phyloP scores from a whole-genome alignment of 768 basidiomycete genomes.

The Hydnomerulius pinastri region DNA sequence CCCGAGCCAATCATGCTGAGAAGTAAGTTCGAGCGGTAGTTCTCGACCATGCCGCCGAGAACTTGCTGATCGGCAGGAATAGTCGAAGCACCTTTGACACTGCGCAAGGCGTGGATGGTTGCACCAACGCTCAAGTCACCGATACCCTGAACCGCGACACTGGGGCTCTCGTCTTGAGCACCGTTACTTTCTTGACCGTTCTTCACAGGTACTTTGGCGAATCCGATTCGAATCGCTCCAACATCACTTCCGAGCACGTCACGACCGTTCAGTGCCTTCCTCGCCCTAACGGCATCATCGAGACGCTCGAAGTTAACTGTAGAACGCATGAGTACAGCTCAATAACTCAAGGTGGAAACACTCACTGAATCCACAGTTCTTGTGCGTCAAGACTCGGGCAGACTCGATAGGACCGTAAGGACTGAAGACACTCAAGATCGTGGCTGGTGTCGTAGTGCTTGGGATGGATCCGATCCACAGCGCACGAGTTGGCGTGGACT shows the following conservation, averaged over 20 bases:
- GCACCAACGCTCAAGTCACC: slow-evolving; percentile 86
- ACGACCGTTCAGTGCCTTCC: slow-evolving; percentile 93
- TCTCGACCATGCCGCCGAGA: slow-evolving; percentile 88
- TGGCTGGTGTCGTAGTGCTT: slow-evolving; percentile 90
- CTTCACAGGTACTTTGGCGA: slow-evolving; percentile 95
- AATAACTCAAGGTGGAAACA: slow-evolving; percentile 18
- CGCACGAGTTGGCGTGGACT: slow-evolving; percentile 90
- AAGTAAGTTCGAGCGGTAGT: slow-evolving; percentile 90
- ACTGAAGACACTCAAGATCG: slow-evolving; percentile 93
- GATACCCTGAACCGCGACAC: slow-evolving; percentile 74
- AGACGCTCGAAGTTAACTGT: slow-evolving; percentile 95
- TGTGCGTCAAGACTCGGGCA: slow-evolving; percentile 93
- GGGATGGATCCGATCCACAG: slow-evolving; percentile 99
- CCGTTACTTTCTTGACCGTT: slow-evolving; percentile 67
- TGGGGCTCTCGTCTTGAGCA: slow-evolving; percentile 62
- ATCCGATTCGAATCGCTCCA: slow-evolving; percentile 95
- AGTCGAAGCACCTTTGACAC: slow-evolving; percentile 89
- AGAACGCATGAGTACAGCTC: slow-evolving; percentile 9
- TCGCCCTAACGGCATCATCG: slow-evolving; percentile 93
- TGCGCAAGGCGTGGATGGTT: slow-evolving; percentile 83
- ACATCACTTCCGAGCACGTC: slow-evolving; percentile 96
- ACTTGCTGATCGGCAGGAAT: slow-evolving; percentile 94
- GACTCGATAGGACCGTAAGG: slow-evolving; percentile 98
- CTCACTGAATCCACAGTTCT: slow-evolving; percentile 92
- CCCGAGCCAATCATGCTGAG: slow-evolving; percentile 86